These are phyloP conservation scores for Torulaspora microellipsoides DNA, from an alignment of 805 yeast genomes.

Conservation along the genomic window DNA sequence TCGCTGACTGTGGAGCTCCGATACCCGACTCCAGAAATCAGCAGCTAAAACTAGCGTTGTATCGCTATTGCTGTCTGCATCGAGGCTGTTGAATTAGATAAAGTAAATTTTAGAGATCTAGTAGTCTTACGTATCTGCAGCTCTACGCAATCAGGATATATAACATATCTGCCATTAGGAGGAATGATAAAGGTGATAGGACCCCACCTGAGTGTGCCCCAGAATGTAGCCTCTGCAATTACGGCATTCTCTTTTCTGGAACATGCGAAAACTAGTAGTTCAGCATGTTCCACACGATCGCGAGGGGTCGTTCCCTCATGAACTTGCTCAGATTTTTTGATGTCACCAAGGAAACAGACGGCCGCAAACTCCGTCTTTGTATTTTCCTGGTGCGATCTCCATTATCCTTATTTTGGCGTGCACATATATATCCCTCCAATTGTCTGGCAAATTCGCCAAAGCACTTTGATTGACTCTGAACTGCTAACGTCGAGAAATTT, in stretches of 20 bases:
- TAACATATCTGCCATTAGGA: not conserved
- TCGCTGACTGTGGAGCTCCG: not conserved
- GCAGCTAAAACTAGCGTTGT: slow-evolving; percentile 1
- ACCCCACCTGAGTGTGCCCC: not conserved
- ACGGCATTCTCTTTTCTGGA: not conserved
- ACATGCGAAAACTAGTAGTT: not conserved
- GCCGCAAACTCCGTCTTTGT: not conserved
- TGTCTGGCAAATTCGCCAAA: too few species aligned
- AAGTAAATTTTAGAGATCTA: not conserved
- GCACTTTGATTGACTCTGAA: too few species aligned
- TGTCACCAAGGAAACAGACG: too few species aligned
- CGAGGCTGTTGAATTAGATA: not conserved
- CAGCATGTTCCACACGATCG: not conserved
- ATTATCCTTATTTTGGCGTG: not conserved
- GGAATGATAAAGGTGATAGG: not conserved
- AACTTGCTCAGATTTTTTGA: not conserved
- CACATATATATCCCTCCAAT: too few species aligned
- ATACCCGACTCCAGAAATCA: not conserved
- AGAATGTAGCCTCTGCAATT: not conserved
- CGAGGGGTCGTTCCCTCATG: not conserved
- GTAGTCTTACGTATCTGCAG: not conserved
- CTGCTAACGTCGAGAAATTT: too few species aligned
- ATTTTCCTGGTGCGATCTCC: not conserved
- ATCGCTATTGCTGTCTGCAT: too few species aligned
- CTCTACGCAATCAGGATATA: not conserved